A percentile compares a stretch with the other conserved stretches of the same genome.
Evolutionary conservation across 805 yeast genomes (phyloP).

Genomic region (Saccharomycopsis amapae): DNA sequence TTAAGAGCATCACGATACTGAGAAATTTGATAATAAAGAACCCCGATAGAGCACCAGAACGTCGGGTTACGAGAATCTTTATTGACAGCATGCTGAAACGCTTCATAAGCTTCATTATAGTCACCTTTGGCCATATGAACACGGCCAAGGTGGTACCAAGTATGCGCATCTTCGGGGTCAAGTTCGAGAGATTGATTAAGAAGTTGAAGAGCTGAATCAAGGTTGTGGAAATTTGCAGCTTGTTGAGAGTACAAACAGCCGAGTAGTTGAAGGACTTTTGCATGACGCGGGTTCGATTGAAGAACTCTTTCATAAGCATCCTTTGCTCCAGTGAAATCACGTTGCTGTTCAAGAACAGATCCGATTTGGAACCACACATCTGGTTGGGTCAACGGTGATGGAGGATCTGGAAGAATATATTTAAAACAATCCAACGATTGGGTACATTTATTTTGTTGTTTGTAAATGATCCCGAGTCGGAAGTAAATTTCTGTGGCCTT

Average conservation of each 20-base stretch:
- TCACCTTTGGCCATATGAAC: conserved; percentile 95
- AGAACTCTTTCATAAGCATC: conserved; percentile 94
- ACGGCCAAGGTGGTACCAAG: conserved; percentile 95
- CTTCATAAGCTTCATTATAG: conserved; percentile 93
- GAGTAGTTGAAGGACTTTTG: conserved; percentile 90
- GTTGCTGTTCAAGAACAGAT: conserved; percentile 86
- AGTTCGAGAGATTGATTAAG: conserved; percentile 83
- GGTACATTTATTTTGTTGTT: conserved; percentile 82
- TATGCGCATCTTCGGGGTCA: conserved; percentile 86
- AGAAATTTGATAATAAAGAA: conserved; percentile 88
- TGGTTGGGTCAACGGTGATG: conserved; percentile 90
- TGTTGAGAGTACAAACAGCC: conserved; percentile 89
- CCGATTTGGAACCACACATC: conserved; percentile 99
- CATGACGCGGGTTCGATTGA: conserved; percentile 84
- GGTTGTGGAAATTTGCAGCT: conserved; percentile 63
- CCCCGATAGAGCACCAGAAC: conserved; percentile 96
- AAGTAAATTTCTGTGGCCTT: conserved; percentile 95
- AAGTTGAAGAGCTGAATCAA: conserved; percentile 75
- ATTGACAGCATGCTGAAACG: conserved; percentile 97
- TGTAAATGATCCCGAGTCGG: conserved; percentile 92
- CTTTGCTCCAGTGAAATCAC: conserved; percentile 84
- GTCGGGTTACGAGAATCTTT: conserved; percentile 96
- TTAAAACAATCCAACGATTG: conserved; percentile 92
- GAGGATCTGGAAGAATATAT: conserved; percentile 85
- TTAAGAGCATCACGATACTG: conserved; percentile 96